Evolutionary conservation across 495 filamentous ascomycete genomes (phyloP), one percentile per base, ranked within the genome.

Genomic region (Neurospora sp.): DNA sequence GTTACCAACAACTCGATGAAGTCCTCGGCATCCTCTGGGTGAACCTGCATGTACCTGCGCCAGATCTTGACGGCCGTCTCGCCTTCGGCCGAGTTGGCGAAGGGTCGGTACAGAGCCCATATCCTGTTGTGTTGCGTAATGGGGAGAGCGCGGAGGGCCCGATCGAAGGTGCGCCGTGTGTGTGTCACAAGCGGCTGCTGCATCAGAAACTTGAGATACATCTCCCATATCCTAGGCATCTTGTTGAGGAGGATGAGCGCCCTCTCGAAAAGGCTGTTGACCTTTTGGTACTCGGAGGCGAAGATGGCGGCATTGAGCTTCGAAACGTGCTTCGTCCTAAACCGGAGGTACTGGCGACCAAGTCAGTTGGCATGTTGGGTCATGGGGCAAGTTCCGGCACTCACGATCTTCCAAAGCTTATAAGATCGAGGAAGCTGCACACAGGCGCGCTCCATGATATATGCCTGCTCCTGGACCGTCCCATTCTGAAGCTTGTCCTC

Each of bases 161-260:
- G 90, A 83, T 99, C 96, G 82, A 99, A 99, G 1, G 94, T 94
- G 68, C 90, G 90, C 65, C 96, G 88, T 9, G 94, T 97, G 75
- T 90, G 88, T n/a, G 94, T 97, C 61, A 98, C 90, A 45, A 97
- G 85, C 8, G 96, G 97, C 78, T 98, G 96, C 75, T 93, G 89
- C 77, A 95, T 88, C 75, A 98, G 83, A 79, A 98, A 98, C 44
- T 89, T 88, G 59, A 99, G 89, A 79, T 97, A 99, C 92, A 98
- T 94, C 82, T 97, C 94, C 96, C 96, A 99, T 78, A 98, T 96
- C 73, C 89, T 87, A 68, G 96, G 96, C 96, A 99, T 99, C 82
- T 99, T 99, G 84, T 98, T 98, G 75, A 99, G 88, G 9, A 99
- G 86, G 73, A 98, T 92, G 42, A 99, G 84, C 10, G 96, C 94